These are phyloP conservation scores for Phytophthora rubi DNA, from an alignment of 352 stramenopile genomes.

Conservation along the genomic window DNA sequence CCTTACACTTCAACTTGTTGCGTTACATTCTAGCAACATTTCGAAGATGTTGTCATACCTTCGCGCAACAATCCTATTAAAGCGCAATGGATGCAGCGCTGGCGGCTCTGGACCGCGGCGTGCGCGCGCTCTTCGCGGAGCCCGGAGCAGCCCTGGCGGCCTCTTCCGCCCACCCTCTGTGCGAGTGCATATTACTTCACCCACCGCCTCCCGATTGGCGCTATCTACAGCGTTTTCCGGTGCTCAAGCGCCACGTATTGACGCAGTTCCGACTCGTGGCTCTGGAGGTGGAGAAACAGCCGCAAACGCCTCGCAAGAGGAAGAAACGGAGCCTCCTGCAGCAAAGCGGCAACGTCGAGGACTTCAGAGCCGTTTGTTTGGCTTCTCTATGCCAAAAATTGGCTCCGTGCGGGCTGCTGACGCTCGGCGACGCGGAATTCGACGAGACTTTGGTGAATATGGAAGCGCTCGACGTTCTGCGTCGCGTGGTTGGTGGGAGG, in stretches of 20 bases:
- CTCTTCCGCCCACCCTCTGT: slow-evolving; percentile 38
- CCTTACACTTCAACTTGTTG: slow-evolving; percentile 20
- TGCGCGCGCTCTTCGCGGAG: slow-evolving; percentile 53
- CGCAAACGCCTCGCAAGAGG: slow-evolving; percentile 36
- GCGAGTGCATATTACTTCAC: slow-evolving; percentile 34
- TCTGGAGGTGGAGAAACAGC: slow-evolving; percentile 23
- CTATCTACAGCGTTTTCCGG: slow-evolving; percentile 42
- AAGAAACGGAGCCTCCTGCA: slow-evolving; percentile 23
- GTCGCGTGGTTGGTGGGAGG: slow-evolving; percentile 21
- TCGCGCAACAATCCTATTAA: slow-evolving; percentile 1
- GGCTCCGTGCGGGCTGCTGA: slow-evolving; percentile 50
- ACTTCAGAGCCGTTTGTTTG: slow-evolving; percentile 39
- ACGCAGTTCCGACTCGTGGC: slow-evolving; percentile 32
- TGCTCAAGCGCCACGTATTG: slow-evolving; percentile 61
- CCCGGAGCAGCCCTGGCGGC: not conserved
- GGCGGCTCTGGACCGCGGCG: slow-evolving; percentile 43
- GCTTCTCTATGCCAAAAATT: slow-evolving; percentile 43
- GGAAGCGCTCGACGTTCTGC: slow-evolving; percentile 30
- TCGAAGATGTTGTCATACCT: not conserved
- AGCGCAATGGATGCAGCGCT: slow-evolving; percentile 41
- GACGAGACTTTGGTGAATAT: slow-evolving; percentile 21
- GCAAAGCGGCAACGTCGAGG: slow-evolving; percentile 15
- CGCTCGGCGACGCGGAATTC: slow-evolving; percentile 25
- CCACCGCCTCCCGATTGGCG: slow-evolving; percentile 33
- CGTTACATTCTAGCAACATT: not conserved